These are phyloP conservation scores for Solanum sejunctum DNA, from an alignment of 257 asterid genomes.

Conservation along the genomic window DNA sequence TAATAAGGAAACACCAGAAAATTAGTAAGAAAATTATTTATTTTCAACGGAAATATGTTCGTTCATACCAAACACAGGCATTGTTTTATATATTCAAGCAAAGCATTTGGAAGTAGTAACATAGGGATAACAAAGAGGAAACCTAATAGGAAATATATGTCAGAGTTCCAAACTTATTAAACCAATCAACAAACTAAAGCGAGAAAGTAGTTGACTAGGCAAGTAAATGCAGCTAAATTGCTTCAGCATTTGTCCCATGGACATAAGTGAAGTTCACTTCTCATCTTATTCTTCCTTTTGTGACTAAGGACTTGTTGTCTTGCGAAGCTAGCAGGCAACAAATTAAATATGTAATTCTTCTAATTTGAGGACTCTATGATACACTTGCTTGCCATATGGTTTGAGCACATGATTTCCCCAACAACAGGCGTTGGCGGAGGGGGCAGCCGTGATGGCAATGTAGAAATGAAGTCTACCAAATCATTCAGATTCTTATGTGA, in stretches of 20 bases:
- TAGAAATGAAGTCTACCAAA: constrained; percentile 16
- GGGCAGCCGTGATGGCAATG: neutral
- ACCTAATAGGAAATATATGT: neutral
- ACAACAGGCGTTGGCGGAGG: neutral
- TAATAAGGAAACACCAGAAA: no score
- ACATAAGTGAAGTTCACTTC: neutral
- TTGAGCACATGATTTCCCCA: neutral
- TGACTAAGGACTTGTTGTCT: neutral
- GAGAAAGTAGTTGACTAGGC: no score
- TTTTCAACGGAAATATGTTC: no score
- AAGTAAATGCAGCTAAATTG: neutral
- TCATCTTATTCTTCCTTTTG: neutral
- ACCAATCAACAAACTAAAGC: neutral
- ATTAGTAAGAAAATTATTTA: no score
- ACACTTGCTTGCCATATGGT: neutral
- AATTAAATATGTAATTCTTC: neutral
- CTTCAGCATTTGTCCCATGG: neutral
- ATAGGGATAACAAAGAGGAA: neutral
- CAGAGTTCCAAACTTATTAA: neutral
- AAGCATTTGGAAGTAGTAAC: neutral
- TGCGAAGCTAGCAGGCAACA: neutral
- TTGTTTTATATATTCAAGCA: no score
- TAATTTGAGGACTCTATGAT: neutral
- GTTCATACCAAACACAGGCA: neutral
- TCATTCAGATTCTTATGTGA: constrained; percentile 10